Evolutionary conservation across 2,329 filamentous ascomycete species (phyloP), one percentile per base, ranked within the genome.

Genomic region (Aureobasidium sp.): DNA sequence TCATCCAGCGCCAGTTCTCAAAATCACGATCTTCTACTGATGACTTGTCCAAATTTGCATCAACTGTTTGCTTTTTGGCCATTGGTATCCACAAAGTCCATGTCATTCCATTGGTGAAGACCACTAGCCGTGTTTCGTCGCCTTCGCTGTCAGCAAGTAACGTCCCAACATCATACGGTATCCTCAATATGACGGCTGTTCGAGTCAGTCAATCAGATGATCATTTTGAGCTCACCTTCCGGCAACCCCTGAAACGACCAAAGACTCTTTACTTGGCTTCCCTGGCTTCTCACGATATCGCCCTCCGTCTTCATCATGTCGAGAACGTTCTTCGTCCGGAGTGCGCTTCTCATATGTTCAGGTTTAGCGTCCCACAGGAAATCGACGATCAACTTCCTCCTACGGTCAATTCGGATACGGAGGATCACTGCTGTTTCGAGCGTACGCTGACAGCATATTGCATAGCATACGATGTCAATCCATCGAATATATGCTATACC

Each of bases 61-160:
- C 85, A 11, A 84, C 81, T 11, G 81, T 87, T 27, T 88, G 83
- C 72, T 88, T 88, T 69, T 78, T 90, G 64, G 86, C 83, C 7
- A 80, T 90, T 69, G 87, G 87, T 22, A 79, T 86, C 35, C 85
- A 89, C 74, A 87, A 86, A 70, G 75, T 89, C 37, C 86, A 89
- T 73, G 68, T 90, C 53, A 80, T 90, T 49, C 85, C 85, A n/a
- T 70, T 87, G 35, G 80, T 84, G 45, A 87, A 85, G 66, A 77
- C 68, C 8, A 64, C 76, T 35, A 79, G 78, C 66, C 78, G 82
- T 65, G 74, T 78, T 29, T 82, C 83, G 17, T 81, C 78, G 66
- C 80, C 80, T 29, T 83, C 81, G 14, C 70, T 85, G 54, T 40
- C 52, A 15, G 52, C 60, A 27, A 57, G 31, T 22, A 63, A 60